Evolutionary conservation across 345 rosid species (phyloP).

Genomic region (Eucalyptus viminalis): DNA sequence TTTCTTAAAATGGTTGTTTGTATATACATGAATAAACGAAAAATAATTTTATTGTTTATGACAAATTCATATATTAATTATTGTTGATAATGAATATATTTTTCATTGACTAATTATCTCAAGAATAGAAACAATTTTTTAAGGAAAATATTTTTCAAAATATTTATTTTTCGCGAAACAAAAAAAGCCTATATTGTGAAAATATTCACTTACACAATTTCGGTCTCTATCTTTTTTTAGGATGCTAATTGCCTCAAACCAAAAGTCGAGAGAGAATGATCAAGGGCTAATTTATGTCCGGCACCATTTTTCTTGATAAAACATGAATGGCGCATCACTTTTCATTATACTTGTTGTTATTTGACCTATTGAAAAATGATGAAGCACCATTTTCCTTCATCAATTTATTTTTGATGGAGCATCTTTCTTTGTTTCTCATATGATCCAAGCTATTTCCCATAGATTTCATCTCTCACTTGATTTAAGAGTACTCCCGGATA

Average conservation of each 20-base stretch:
- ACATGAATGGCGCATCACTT: background rate
- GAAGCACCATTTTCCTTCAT: background rate
- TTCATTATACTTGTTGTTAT: background rate
- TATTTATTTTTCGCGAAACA: fast-evolving
- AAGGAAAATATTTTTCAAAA: too few relatives aligned
- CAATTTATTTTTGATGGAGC: background rate
- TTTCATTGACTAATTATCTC: too few relatives aligned
- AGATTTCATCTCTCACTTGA: background rate
- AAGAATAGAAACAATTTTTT: too few relatives aligned
- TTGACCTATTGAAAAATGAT: background rate
- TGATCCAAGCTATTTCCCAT: background rate
- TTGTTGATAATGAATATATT: too few relatives aligned
- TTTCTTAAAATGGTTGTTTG: too few relatives aligned
- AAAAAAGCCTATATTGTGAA: too few relatives aligned
- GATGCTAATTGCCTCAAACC: background rate
- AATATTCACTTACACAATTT: background rate
- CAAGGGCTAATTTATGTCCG: background rate
- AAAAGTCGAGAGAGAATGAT: background rate
- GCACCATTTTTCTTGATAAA: background rate
- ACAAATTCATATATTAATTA: too few relatives aligned
- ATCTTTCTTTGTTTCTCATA: background rate
- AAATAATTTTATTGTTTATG: fast-evolving
- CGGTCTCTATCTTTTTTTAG: background rate
- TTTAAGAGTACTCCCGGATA: background rate
- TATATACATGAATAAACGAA: too few relatives aligned